Conservation (phyloP, 768 basidiomycete species). For the Hericium erinaceus region DNA sequence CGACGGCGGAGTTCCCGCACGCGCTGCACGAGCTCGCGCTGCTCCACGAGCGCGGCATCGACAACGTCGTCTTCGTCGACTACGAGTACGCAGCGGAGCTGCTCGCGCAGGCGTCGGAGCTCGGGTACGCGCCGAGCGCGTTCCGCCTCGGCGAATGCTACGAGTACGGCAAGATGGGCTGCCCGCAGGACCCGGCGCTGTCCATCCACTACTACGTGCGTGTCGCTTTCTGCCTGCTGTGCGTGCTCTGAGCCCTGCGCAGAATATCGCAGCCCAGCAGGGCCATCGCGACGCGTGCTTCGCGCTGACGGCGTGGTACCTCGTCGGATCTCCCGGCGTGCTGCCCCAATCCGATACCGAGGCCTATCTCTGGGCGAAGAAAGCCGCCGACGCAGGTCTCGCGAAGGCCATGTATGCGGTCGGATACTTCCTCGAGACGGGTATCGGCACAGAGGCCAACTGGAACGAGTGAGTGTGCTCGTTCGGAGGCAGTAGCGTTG, state of each 20-base stretch:
- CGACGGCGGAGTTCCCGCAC: constrained; percentile 92
- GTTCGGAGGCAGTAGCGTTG: background rate
- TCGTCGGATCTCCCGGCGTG: constrained; percentile 95
- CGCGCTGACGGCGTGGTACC: constrained; percentile 97
- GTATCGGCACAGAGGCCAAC: constrained; percentile 70
- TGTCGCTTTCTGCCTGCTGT: constrained; percentile 13
- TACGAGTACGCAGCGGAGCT: constrained; percentile 92
- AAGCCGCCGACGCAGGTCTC: constrained; percentile 85
- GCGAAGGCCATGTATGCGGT: constrained; percentile 97
- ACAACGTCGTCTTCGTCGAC: constrained; percentile 96
- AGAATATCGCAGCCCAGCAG: constrained; percentile 98
- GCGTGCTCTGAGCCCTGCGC: background rate
- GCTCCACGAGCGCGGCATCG: constrained; percentile 93
- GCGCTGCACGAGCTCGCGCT: constrained; percentile 91
- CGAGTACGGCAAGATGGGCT: constrained; percentile 98
- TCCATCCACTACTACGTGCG: constrained; percentile 98
- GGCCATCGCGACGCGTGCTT: constrained; percentile 96
- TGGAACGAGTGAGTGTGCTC: constrained; percentile 47
- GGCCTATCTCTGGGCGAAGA: constrained; percentile 95
- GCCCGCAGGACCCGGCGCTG: constrained; percentile 92
- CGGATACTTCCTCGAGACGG: constrained; percentile 96
- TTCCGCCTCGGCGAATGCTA: constrained; percentile 96
- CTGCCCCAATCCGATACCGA: constrained; percentile 98
- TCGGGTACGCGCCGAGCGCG: constrained; percentile 94
- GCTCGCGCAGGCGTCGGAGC: constrained; percentile 88